Evolutionary conservation across 2,329 filamentous ascomycete genomes (phyloP).

Genomic region (Trichoderma citrinoviride): DNA sequence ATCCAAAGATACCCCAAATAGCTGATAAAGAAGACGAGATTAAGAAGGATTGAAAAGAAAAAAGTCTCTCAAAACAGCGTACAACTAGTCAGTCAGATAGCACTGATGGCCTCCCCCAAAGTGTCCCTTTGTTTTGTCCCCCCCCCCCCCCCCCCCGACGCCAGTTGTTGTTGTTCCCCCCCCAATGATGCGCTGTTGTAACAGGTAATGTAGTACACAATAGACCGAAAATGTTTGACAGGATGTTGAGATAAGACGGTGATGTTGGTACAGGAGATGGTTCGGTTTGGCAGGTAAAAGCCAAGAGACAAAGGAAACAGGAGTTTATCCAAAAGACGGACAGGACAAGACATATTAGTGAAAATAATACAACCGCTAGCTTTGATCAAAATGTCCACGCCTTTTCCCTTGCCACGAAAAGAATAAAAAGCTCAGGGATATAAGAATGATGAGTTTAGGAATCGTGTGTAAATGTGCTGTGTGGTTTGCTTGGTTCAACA

Average conservation of each 20-base stretch:
- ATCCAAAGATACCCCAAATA: neutral
- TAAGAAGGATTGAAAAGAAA: neutral
- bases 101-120: neutral
- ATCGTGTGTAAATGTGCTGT: neutral
- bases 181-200: neutral
- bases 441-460: neutral
- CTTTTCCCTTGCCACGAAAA: neutral
- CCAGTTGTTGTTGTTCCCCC: neutral
- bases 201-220: neutral
- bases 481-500: conserved; percentile 26
- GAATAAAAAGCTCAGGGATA: neutral
- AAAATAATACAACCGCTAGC: conserved; percentile 15
- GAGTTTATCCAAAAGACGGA: neutral
- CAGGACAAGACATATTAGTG: conserved; percentile 8
- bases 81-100: neutral
- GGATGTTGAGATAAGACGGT: neutral
- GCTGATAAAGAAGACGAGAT: neutral
- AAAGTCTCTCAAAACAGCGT: neutral
- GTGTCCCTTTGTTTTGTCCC: neutral
- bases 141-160: conserved; percentile 2
- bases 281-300: neutral
- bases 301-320: neutral
- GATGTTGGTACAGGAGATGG: conserved; percentile 7
- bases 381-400: neutral
- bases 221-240: conserved; percentile 4